Conservation (phyloP, 305 asterid species). For the Solanum hybrid region DNA sequence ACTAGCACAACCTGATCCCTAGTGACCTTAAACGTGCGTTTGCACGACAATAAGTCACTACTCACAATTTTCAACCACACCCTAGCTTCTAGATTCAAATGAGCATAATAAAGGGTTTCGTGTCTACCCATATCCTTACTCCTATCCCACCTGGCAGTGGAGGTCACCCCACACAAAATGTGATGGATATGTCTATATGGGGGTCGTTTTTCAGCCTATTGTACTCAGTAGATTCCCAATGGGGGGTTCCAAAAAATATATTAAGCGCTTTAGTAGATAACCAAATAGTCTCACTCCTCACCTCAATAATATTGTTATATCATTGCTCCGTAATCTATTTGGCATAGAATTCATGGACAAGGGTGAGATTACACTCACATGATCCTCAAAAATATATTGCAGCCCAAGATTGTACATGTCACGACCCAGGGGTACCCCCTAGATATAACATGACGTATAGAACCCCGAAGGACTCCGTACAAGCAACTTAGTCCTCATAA, state of each 20-base stretch:
- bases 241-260: neutral
- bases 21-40: neutral
- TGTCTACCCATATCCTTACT: neutral
- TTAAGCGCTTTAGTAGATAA: neutral
- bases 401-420: neutral
- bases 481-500: neutral
- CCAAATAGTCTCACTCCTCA: neutral
- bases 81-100: neutral
- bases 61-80: neutral
- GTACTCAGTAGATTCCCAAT: neutral
- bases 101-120: neutral
- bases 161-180: neutral
- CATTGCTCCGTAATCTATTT: neutral
- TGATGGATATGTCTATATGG: neutral
- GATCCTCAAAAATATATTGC: neutral
- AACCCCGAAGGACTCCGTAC: neutral
- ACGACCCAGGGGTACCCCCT: neutral
- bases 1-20: neutral
- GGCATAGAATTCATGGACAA: neutral
- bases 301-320: neutral
- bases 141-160: neutral
- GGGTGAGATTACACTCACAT: neutral
- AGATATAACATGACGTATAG: neutral
- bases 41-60: neutral
- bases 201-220: neutral